Evolutionary conservation across 2,329 filamentous ascomycete genomes (phyloP), one percentile per base, ranked within the genome.

Genomic region (Botrytis deweyae): DNA sequence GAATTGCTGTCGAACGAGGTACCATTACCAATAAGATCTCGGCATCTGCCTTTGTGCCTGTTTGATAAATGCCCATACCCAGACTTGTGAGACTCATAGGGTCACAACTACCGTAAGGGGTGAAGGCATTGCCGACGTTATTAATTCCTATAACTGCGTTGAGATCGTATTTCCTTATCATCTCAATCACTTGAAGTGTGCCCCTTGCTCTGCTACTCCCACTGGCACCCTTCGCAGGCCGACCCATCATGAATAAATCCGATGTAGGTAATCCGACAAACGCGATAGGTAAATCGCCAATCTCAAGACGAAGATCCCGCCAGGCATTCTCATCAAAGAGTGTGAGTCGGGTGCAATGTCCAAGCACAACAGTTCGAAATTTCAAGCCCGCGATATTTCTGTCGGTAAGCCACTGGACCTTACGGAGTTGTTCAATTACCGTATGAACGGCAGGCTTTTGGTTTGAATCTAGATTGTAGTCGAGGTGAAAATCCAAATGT

Each of bases 71-170:
- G 0, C 89, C 90, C 0, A 92, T 88, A 1, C 88, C 88, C 70
- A 90, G 82, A 76, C 86, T 88, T 33, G 90, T 90, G 62, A 92
- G 82, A 59, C 84, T 84, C 67, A 93, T 80, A 1, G 91, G 91
- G 82, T 93, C 91, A 58, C 87, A 89, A 29, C 84, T 88, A 0
- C 91, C 91, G 78, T 90, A 88, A 0, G 91, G 91, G 10, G 91
- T 93, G 78, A 93, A 93, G 0, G 91, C 90, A 79, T 93, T 93
- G 29, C 91, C 91, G 22, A 93, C 88, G 78, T 93, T 93, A 78
- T 93, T 93, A 55, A 92, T 85, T 2, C 89, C 87, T 8, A 93
- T 85, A 22, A 88, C 89, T 33, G 86, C 89, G 74, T 89, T 85
- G 5, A 93, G 80, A 0, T 84, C 85, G 74, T 89, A 85, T 36